These are phyloP conservation scores for Hansenula lynferdii DNA, from an alignment of 1,139 yeast species.

Conservation along the genomic window DNA sequence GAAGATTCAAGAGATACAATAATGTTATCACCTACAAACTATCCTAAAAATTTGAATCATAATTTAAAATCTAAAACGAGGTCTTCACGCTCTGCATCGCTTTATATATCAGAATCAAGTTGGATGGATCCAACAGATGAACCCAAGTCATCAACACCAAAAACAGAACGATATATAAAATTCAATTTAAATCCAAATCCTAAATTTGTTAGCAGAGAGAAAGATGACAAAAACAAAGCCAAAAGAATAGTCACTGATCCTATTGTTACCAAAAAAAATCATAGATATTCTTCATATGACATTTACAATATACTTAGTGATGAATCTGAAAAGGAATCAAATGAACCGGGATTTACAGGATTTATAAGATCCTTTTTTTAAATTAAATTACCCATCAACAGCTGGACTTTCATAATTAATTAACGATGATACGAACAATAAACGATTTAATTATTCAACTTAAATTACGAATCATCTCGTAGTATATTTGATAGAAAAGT, in stretches of 20 bases:
- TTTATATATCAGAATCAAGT: conserved; percentile 21
- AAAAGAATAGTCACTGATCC: conserved; percentile 4
- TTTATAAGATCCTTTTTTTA: conserved; percentile 18
- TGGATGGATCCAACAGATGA: conserved; percentile 28
- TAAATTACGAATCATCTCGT: too few relatives aligned
- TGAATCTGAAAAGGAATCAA: conserved; percentile 1
- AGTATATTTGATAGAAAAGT: neutral
- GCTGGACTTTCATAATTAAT: neutral
- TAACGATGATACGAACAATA: conserved; percentile 1
- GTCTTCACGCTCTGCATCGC: conserved; percentile 17
- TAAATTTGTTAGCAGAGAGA: too few relatives aligned
- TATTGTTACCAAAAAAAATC: conserved; percentile 3
- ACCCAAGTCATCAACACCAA: conserved; percentile 13
- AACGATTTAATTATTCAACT: neutral
- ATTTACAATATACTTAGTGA: conserved; percentile 18
- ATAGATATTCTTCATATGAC: conserved; percentile 19
- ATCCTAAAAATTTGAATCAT: too few relatives aligned
- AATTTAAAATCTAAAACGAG: too few relatives aligned
- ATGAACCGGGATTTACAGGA: conserved; percentile 7
- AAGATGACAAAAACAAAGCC: conserved; percentile 1
- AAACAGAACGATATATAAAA: conserved; percentile 17
- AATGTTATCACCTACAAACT: conserved; percentile 3
- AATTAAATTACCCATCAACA: too few relatives aligned
- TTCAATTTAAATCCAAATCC: conserved; percentile 16
- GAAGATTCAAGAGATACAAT: conserved; percentile 6